Percentiles rank a stretch among this genome's conserved stretches.
These are phyloP conservation scores for Penicillium riverlandense DNA, from an alignment of 495 filamentous ascomycete genomes.

Conservation along the genomic window DNA sequence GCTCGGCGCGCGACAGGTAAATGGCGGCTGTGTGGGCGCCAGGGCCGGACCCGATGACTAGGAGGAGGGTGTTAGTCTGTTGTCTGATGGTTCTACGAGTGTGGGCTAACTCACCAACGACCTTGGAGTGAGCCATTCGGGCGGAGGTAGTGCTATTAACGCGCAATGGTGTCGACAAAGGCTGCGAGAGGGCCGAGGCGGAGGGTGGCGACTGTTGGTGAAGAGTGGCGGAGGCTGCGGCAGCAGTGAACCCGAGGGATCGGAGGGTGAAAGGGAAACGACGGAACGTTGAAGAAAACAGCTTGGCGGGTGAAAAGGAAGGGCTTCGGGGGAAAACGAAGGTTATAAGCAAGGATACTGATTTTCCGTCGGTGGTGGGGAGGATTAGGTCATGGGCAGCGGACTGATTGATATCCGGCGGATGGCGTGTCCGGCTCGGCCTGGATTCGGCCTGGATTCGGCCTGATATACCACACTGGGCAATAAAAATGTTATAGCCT, in stretches of 20 bases:
- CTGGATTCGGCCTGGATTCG: too few relatives aligned
- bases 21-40: slow-evolving; percentile 95
- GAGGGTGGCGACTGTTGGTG: slow-evolving; percentile 45
- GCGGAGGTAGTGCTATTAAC: slow-evolving; percentile 26
- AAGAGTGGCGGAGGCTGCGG: slow-evolving; percentile 54
- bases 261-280: slow-evolving; percentile 56
- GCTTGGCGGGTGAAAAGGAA: slow-evolving; percentile 44
- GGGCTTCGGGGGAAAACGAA: not conserved
- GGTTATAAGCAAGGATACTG: slow-evolving; percentile 9
- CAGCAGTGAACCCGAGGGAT: slow-evolving; percentile 52
- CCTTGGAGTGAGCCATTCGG: slow-evolving; percentile 72
- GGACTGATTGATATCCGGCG: slow-evolving; percentile 5
- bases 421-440: too few relatives aligned
- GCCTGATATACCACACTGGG: too few relatives aligned
- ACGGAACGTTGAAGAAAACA: slow-evolving; percentile 78
- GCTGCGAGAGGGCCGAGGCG: slow-evolving; percentile 27
- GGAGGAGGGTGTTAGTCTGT: slow-evolving; percentile 6
- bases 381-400: slow-evolving; percentile 4
- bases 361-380: slow-evolving; percentile 19
- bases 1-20: slow-evolving; percentile 89
- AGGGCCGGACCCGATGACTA: slow-evolving; percentile 84
- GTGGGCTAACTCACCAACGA: slow-evolving; percentile 54
- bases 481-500: too few relatives aligned
- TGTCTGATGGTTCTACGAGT: not conserved
- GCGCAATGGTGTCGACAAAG: slow-evolving; percentile 36